Percentiles rank a stretch among this genome's conserved stretches.
Conservation (phyloP, 23 red algal genomes). For the Gracilaria vermiculophylla region DNA sequence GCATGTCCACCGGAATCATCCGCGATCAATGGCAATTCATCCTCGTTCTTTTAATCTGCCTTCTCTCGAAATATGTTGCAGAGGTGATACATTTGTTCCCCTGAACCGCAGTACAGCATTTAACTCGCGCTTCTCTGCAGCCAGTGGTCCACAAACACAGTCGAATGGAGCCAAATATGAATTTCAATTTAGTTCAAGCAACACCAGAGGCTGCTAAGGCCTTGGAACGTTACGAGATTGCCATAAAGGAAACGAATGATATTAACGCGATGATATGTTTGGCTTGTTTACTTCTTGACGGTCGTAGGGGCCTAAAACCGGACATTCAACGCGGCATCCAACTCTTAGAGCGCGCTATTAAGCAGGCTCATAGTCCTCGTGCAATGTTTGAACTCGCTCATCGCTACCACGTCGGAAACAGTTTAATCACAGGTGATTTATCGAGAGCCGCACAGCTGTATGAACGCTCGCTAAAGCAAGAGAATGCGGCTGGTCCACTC, state of each 20-base stretch:
- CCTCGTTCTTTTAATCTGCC: too few relatives aligned
- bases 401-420: not conserved
- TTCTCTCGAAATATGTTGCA: too few relatives aligned
- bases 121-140: too few relatives aligned
- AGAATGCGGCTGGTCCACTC: conserved; percentile 24
- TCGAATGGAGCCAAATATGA: not conserved
- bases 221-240: conserved; percentile 23
- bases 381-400: conserved; percentile 37
- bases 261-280: conserved; percentile 22
- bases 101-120: too few relatives aligned
- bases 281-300: conserved; percentile 32
- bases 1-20: too few relatives aligned
- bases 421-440: not conserved
- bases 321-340: conserved; percentile 10
- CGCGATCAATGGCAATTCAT: too few relatives aligned
- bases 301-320: not conserved
- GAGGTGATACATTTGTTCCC: too few relatives aligned
- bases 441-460: not conserved
- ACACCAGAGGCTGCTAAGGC: not conserved
- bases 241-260: conserved; percentile 28
- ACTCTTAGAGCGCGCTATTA: conserved; percentile 41
- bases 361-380: conserved; percentile 15
- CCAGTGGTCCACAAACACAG: not conserved
- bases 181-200: not conserved
- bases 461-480: conserved; percentile 7